Base-by-base conservation (phyloP, 2,329 filamentous ascomycete genomes). In the Calonectria pteridis region DNA sequence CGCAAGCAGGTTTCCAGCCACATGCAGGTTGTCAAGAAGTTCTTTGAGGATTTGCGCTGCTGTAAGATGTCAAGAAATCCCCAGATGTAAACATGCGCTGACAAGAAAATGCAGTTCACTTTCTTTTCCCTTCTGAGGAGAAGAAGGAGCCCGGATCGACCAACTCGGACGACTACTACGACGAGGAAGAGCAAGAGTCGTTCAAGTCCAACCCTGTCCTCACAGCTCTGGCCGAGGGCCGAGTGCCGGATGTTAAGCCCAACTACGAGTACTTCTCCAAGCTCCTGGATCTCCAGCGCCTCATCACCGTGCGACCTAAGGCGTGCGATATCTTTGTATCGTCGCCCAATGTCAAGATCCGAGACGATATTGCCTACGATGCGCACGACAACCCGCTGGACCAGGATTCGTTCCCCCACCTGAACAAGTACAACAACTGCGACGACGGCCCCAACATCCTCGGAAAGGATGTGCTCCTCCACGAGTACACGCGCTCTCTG, bases 1-100 rank as follows among this genome's bases (percentile, higher is more conserved):
- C 86, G 91, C 71, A 94, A 94, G 82, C 91, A 93, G 79, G 91
- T 94, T 6, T 93, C 92, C 3, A 93, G 91, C 80, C 92, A 94
- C 79, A 93, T 94, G 80, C 92, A 94, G 81, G 92, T 94, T 18
- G 85, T 93, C 69, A 93, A 93, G 84, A 90, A 90, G 66, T 93
- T 93, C 81, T 90, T 94, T 76, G 87, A 88, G 69, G 88, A 90
- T 69, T 86, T 93, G 75, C 88, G 90, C 53, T 91, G 90, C 81
- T 93, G 91, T 93, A 85, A 88, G 91, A 86, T 14, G 33, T 28
- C 33, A 31, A 20, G 6, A n/a, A 35, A 2, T 18, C 2, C 6
- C 28, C 29, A 20, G 14, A 58, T 46, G 20, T 14, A 4, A 16
- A 64, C 14, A 13, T 18, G 35, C 23, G 71, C 77, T 78, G 43